Evolutionary conservation across 2,329 filamentous ascomycete species (phyloP), one percentile per base, ranked within the genome.

Genomic region (Colletotrichum eleusines): DNA sequence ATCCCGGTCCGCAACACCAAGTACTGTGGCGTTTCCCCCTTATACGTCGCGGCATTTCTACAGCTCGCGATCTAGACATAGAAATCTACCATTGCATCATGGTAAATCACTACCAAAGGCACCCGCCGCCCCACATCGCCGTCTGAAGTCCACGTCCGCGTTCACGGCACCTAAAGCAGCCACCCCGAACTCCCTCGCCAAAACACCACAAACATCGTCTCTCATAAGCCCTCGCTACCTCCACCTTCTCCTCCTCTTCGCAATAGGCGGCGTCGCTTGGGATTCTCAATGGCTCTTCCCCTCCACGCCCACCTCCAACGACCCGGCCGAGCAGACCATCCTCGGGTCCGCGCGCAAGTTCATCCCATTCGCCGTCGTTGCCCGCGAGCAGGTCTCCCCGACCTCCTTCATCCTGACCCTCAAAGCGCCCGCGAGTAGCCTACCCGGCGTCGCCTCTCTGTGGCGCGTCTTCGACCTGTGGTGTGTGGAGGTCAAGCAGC

Each of bases 401-500:
- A 90, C 90, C 0, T 90, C 88, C 67, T 89, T 92, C 75, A 86
- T 95, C 74, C 87, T 95, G 74, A 91, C 90, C 11, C 80, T 95
- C 33, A 81, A 81, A 33, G 84, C 89, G 16, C 77, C 78, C 1
- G 75, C 74, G 0, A 76, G 78, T 60, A 74, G 78, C 7, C 61
- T 54, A 46, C 69, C 46, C 76, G 73, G 2, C 80, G 75, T 12
- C 78, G 78, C 64, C 60, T 82, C n/a, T 71, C 72, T 73, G 38
- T 81, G 82, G 81, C 74, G 74, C 14, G 28, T 73, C 72, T 74
- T 88, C 66, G 92, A 92, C 5, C 86, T 97, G 51, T 97, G 94
- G 92, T 94, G 92, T 73, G 91, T 98, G 42, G 92, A 98, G 83
- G 90, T 97, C 77, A 97, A 97, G 82, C 96, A 98, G 82, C 96